Base-by-base conservation (phyloP, 2,329 filamentous ascomycete species). In the Talaromyces marneffei region DNA sequence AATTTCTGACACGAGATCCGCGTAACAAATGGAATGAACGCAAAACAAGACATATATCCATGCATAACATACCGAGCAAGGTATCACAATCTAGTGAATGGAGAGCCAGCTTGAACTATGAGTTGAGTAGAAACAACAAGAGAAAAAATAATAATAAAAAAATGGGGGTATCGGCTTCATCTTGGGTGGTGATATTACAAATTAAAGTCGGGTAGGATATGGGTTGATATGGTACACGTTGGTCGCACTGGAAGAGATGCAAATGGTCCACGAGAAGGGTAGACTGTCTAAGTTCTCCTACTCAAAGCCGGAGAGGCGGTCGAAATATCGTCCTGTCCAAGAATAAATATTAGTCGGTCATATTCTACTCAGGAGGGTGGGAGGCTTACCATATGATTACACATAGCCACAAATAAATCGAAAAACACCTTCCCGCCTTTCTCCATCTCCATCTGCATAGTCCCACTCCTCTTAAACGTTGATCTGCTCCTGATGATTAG, bases 371-470 rank as follows among this genome's bases (percentile, higher is more conserved):
- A n/a, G 3, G 9, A 4, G 23, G 2, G 14, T 16, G 16, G 35
- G 35, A 37, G 12, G n/a, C 52, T 29, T 29, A 55, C 52, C 52
- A 97, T 89, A 82, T 96, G 92, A 80, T 96, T 97, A 83, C 91
- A 96, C 88, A 97, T 90, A 71, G 92, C 92, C 75, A 97, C 92
- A 78, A 97, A 97, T 78, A 97, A 83, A 83, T 97, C 92, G 81
- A 97, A 97, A 84, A 94, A 97, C 80, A 97, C 84, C 83, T 92
- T 92, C 79, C 86, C 92, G 76, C 92, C 92, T 78, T 87, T 87
- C 82, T 96, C 91, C 92, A 97, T 97, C 82, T 97, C 92, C 81
- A 90, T 88, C 84, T 97, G 92, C 92, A 97, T 96, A 78, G 92
- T 97, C 79, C 92, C 92, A 82, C 92, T 96, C 79, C 90, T 87